Evolutionary conservation across 78 protist species (phyloP), one percentile per base, ranked within the genome.

Genomic region (Salpingoeca rosetta): DNA sequence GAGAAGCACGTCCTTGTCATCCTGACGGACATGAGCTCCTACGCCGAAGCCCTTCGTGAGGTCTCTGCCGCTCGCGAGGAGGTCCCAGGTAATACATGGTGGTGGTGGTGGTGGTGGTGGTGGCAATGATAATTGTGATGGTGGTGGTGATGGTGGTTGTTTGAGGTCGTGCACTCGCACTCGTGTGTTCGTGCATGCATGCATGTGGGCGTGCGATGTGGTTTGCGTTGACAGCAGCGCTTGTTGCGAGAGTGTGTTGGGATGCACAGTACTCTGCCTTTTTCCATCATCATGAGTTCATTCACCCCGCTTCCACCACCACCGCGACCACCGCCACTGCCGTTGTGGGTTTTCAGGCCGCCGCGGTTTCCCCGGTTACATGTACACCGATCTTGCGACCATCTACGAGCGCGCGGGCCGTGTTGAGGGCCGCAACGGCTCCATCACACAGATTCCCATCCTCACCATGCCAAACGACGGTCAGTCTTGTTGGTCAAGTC

Each of bases 341-440:
- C 98, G 98, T 0, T n/a, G n/a, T n/a, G n/a, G n/a, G n/a, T n/a
- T n/a, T n/a, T n/a, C n/a, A n/a, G n/a, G n/a, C n/a, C 95, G 99
- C 36, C 93, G 99, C 57, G 99, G 99, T 74, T 99, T 95, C 92
- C 99, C 99, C 38, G 99, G 99, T 84, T 99, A 98, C 93, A 98
- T 98, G 99, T 98, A 99, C 95, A 98, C 99, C n/a, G 99, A 99
- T 92, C 82, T 99, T 31, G 89, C 99, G 42, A 95, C 99, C 91
- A 96, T 98, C 86, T 98, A 98, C 87, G 99, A 99, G 92, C 95
- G 99, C 41, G 99, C 99, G 22, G 99, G 99, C 2, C 98, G 99
- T 88, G 99, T 98, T 51, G 89, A 76, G 43, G 99, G 99, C 51
- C 88, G 98, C 72, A 56, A 89, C 73, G 99, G 99, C 36, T 96